Evolutionary conservation across 371 early-diverging fungal genomes (phyloP).

Genomic region (Mucor indicus): DNA sequence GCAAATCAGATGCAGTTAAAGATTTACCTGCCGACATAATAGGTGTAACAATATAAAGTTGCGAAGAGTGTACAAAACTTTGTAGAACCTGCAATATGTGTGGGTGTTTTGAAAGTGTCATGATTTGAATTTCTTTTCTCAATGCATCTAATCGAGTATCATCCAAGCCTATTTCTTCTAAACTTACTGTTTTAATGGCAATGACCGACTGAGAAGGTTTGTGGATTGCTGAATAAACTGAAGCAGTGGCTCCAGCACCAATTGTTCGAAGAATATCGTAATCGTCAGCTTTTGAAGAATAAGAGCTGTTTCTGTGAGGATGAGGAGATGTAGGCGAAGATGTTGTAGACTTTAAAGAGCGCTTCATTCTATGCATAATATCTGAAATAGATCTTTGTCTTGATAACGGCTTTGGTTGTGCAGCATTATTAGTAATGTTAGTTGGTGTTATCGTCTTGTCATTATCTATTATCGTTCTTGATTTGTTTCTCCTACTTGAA

Average conservation of each 20-base stretch:
- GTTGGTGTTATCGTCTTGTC: neutral
- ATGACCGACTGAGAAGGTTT: constrained; percentile 27
- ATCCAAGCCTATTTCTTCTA: constrained; percentile 24
- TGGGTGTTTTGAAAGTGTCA: constrained; percentile 66
- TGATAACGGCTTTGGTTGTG: constrained; percentile 1
- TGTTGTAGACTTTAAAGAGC: neutral
- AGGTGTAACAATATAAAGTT: constrained; percentile 68
- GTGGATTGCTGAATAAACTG: constrained; percentile 37
- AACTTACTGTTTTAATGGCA: constrained; percentile 39
- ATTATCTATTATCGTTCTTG: constrained; percentile 10
- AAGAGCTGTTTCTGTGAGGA: neutral
- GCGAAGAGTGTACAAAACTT: constrained; percentile 58
- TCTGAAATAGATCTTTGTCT: constrained; percentile 26
- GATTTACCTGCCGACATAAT: constrained; percentile 59
- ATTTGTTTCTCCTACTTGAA: constrained; percentile 6
- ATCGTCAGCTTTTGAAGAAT: constrained; percentile 20
- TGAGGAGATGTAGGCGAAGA: neutral
- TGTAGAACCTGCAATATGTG: constrained; percentile 65
- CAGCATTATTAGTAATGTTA: neutral
- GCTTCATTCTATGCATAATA: constrained; percentile 16
- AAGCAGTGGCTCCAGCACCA: constrained; percentile 43
- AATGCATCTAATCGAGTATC: constrained; percentile 36
- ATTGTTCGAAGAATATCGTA: constrained; percentile 19
- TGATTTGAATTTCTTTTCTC: constrained; percentile 68
- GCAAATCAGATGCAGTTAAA: neutral